phyloP scores from a whole-genome alignment of 1,284 basidiomycete genomes.

The Xerocomus nothofagi region DNA sequence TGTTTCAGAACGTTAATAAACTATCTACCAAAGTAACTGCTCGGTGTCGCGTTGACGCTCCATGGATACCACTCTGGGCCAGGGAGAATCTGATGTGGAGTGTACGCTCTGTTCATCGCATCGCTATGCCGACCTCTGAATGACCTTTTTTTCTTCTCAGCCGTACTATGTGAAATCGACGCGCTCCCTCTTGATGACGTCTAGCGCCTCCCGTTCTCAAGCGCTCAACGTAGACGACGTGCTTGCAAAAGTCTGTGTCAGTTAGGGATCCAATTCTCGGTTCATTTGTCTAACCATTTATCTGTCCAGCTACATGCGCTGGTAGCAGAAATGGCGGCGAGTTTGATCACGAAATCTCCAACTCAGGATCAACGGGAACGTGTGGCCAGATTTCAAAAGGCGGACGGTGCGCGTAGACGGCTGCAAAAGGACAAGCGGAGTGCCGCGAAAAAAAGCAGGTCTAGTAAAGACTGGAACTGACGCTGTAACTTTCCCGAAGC shows the following conservation, averaged over 20 bases:
- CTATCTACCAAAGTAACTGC: conserved; percentile 75
- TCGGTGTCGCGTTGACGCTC: conserved; percentile 52
- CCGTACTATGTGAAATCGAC: conserved; percentile 65
- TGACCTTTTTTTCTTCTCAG: conserved; percentile 39
- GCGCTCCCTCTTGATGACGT: conserved; percentile 67
- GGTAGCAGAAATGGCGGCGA: conserved; percentile 48
- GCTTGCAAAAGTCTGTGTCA: conserved; percentile 55
- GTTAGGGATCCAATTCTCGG: neutral
- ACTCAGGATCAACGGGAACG: conserved; percentile 55
- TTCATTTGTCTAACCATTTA: neutral
- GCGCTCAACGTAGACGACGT: conserved; percentile 71
- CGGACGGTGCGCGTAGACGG: conserved; percentile 46
- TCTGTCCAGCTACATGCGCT: conserved; percentile 55
- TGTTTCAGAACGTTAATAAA: conserved; percentile 82
- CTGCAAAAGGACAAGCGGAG: conserved; percentile 55
- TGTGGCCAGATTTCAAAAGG: conserved; percentile 47
- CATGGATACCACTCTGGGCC: too few relatives aligned
- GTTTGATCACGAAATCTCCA: conserved; percentile 52
- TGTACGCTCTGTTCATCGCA: conserved; percentile 36
- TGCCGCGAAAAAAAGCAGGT: conserved; percentile 41
- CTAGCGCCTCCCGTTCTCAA: conserved; percentile 69
- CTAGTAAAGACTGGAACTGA: conserved; percentile 32
- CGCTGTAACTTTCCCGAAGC: neutral
- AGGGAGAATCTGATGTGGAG: conserved; percentile 51
- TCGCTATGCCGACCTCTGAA: neutral